A percentile compares a stretch with the other conserved stretches of the same genome.
Evolutionary conservation across 441 rosid genomes (phyloP).

Genomic region (Euphorbia celastroides): DNA sequence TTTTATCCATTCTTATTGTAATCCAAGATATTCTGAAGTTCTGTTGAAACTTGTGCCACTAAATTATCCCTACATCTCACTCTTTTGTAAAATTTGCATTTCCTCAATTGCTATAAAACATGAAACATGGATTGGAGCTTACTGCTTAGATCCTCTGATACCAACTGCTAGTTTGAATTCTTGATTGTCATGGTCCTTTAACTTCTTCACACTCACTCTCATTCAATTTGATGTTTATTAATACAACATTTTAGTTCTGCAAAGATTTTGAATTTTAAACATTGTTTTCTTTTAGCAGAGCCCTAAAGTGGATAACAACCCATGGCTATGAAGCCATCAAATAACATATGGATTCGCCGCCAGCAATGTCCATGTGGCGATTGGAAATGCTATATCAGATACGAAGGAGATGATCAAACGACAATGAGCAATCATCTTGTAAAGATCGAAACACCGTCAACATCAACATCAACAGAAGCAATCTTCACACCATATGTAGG

Average conservation of each 20-base stretch:
- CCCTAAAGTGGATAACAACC: constrained; percentile 10
- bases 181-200: not conserved
- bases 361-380: constrained; percentile 97
- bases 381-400: constrained; percentile 75
- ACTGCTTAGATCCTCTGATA: not conserved
- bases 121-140: not conserved
- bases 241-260: not conserved
- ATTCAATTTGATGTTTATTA: not conserved
- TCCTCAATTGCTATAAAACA: not conserved
- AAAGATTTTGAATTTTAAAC: not conserved
- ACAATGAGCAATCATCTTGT: constrained; percentile 35
- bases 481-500: constrained; percentile 76
- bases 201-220: not conserved
- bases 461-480: constrained; percentile 41
- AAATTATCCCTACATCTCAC: not conserved
- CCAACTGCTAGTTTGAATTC: not conserved
- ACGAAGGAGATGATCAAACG: constrained; percentile 62
- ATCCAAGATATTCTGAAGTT: no score
- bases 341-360: constrained; percentile 68
- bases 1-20: no score
- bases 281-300: constrained; percentile 14
- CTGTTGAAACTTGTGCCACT: not conserved
- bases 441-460: constrained; percentile 46
- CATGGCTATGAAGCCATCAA: constrained; percentile 52
- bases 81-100: not conserved